phyloP scores from a whole-genome alignment of 495 filamentous ascomycete species.

The Bathelium albidoporum region DNA sequence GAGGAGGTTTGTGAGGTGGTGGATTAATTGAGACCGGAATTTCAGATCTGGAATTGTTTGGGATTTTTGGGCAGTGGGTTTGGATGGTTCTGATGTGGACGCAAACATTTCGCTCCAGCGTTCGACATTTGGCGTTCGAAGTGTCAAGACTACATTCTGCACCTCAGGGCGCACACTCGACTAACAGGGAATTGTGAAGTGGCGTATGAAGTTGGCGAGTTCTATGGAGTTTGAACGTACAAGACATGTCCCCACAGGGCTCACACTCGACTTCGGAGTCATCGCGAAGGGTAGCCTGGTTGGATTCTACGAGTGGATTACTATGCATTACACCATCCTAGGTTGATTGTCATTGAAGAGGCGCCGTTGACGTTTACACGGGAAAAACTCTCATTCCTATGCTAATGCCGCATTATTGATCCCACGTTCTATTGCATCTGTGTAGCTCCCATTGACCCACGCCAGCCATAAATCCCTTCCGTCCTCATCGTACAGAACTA shows the following conservation, averaged over 20 bases:
- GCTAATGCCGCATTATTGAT: background rate
- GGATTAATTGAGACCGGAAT: background rate
- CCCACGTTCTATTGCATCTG: conserved; percentile 2
- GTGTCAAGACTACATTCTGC: background rate
- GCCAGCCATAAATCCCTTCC: background rate
- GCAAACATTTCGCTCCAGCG: background rate
- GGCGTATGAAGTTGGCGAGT: too few relatives aligned
- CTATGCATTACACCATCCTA: background rate
- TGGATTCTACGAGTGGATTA: background rate
- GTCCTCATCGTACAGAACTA: conserved; percentile 1
- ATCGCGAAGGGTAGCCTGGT: background rate
- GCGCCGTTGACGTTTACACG: too few relatives aligned
- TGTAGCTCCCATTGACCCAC: background rate
- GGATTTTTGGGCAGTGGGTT: background rate
- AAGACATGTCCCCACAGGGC: too few relatives aligned
- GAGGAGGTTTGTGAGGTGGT: conserved; percentile 23
- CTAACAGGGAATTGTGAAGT: too few relatives aligned
- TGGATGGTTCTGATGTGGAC: background rate
- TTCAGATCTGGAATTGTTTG: background rate
- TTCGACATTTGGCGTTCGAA: background rate
- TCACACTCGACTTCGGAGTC: background rate
- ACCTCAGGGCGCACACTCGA: background rate
- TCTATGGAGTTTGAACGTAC: too few relatives aligned
- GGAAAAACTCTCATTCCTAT: background rate
- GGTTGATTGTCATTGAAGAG: too few relatives aligned